Base-by-base conservation (phyloP, 495 filamentous ascomycete species). In the Penicillium roqueforti region DNA sequence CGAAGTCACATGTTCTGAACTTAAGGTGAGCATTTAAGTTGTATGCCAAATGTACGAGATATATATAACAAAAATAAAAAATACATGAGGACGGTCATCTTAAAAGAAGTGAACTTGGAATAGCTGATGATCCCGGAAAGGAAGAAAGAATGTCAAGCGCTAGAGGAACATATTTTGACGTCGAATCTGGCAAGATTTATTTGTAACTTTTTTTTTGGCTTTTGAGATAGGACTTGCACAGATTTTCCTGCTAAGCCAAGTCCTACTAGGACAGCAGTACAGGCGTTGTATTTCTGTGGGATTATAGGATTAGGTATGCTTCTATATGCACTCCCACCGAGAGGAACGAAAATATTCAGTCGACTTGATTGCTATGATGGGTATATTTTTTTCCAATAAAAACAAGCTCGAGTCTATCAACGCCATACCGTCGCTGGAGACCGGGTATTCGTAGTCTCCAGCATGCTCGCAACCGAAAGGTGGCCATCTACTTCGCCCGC, bases 401-500 rank as follows among this genome's bases (percentile, higher is more conserved):
- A 47, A 25, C 23, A 26, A n/a, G 10, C 25, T 11, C 20, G 22
- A 43, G 40, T 38, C 19, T 48, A 48, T 43, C 29, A 43, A 52
- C 19, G 29, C 31, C 47, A 16, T 49, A 34, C 13, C 31, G n/a
- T 45, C 9, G 25, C 42, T 29, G 16, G 14, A 45, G n/a, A 45
- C 26, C 22, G 4, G 16, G n/a, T 29, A 29, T 45, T 31, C n/a
- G 4, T 44, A 16, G 41, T 45, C 16, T 16, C 42, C 42, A 43
- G 40, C 22, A 45, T 45, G 25, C 25, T 29, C 25, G 13, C 18
- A 44, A 25, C 22, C 22, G 22, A 11, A 41, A 9, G 26, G 6
- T 26, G 29, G 49, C 9, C 32, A 37, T 31, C 52, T 70, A 76
- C 61, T 76, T 76, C 18, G 84, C 82, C 49, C 85, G 74, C 1